Base-by-base conservation (phyloP, 1,284 basidiomycete species). In the Pulveroboletus sp. region DNA sequence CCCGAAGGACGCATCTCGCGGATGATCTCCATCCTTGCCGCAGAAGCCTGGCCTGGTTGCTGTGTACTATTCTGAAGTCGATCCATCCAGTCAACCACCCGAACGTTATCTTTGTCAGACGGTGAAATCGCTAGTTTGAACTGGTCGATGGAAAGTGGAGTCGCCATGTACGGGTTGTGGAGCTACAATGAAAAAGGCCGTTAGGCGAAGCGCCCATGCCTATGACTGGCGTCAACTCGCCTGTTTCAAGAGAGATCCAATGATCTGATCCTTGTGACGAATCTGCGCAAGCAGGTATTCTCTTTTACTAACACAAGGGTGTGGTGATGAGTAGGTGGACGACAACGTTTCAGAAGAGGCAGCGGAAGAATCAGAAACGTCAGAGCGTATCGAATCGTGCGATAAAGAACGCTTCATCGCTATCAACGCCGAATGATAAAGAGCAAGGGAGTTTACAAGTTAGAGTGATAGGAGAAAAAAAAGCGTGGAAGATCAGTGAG, bases 221-320 rank as follows among this genome's bases (percentile, higher is more conserved):
- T 22, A 61, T 40, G 25, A 29, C 12, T 25, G 43, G n/a, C 24
- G 4, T 28, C 26, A 4, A 71, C 79, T 25, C 33, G 86, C 89
- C 77, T 91, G 88, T 69, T 91, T 90, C 64, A 92, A 79, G 28
- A 92, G 80, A 17, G 85, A 86, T 62, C 91, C 88, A 63, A 92
- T 92, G 63, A 91, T 86, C 24, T 83, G 78, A 74, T 92, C 90
- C 75, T 92, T 92, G 74, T 91, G 87, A 56, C 85, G 81, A 60
- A 92, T 87, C 69, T 92, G 88, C 4, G 88, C 87, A 33, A 92
- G 81, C 18, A 92, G 77, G 66, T 91, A 91, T 66, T 92, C 89
- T 55, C 88, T 83, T 76, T 91, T 92, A 68, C 90, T 92, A 65
- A 73, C 62, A 55, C 56, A 68, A 49, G 69, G 60, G 29, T 52